Conservation (phyloP, 2,329 filamentous ascomycete species). For the Scytalidium lignicola region DNA sequence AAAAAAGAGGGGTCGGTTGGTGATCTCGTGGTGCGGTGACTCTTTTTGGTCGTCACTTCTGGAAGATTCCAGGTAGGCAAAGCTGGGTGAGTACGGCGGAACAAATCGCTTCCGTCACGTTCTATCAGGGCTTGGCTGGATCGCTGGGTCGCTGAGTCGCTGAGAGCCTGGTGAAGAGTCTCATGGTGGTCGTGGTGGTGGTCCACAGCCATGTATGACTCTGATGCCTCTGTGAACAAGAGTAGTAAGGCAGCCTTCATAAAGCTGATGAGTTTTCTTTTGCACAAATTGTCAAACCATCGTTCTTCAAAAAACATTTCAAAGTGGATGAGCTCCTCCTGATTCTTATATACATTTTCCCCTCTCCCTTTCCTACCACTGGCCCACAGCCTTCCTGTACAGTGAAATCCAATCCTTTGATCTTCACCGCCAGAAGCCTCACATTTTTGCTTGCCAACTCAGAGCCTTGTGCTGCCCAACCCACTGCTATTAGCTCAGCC, state of each 20-base stretch:
- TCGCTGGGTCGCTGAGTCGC: too few relatives aligned
- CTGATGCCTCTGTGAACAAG: background rate
- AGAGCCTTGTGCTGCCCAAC: background rate
- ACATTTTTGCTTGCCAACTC: background rate
- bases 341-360: constrained; percentile 12
- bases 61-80: too few relatives aligned
- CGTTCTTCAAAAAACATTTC: too few relatives aligned
- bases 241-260: background rate
- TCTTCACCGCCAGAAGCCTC: constrained; percentile 6
- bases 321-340: too few relatives aligned
- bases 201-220: background rate
- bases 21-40: background rate
- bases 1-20: background rate
- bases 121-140: too few relatives aligned
- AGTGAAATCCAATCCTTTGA: constrained; percentile 10
- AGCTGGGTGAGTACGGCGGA: too few relatives aligned
- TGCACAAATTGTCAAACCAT: background rate
- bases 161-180: too few relatives aligned
- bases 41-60: background rate
- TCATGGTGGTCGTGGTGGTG: background rate
- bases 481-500: constrained; percentile 2
- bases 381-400: constrained; percentile 1
- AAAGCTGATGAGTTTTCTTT: background rate
- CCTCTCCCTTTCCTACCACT: too few relatives aligned
- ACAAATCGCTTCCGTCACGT: too few relatives aligned